phyloP scores from a whole-genome alignment of 495 filamentous ascomycete species.

The Choiromyces venosus region DNA sequence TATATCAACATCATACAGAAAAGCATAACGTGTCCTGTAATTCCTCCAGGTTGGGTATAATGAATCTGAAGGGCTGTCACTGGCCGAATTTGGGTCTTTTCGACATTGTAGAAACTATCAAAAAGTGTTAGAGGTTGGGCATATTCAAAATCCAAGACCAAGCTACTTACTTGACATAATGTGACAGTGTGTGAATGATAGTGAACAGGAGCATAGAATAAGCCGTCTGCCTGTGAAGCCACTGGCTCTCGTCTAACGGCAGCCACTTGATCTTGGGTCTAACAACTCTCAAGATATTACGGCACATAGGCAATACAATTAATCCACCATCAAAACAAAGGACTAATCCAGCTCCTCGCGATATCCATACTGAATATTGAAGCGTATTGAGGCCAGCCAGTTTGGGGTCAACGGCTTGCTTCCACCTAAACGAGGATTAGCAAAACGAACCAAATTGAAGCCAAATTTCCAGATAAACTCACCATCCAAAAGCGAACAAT shows the following conservation, averaged over 20 bases:
- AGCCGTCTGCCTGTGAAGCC: constrained; percentile 94
- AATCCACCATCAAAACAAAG: constrained; percentile 77
- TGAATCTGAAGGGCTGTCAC: constrained; percentile 86
- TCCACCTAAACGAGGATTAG: constrained; percentile 54
- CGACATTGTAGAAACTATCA: constrained; percentile 86
- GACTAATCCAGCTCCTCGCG: constrained; percentile 80
- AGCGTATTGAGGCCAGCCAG: constrained; percentile 76
- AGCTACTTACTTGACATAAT: constrained; percentile 87
- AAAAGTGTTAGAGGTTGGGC: background rate
- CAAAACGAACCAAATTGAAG: constrained; percentile 4
- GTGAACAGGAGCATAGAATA: constrained; percentile 82
- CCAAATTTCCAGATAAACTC: constrained; percentile 41
- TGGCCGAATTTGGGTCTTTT: constrained; percentile 74
- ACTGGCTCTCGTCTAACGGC: constrained; percentile 88
- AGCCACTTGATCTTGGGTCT: constrained; percentile 83
- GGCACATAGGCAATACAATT: constrained; percentile 90
- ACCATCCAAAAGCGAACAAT: constrained; percentile 88
- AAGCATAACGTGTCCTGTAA: constrained; percentile 97
- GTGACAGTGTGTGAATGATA: constrained; percentile 66
- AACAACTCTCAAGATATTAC: constrained; percentile 75
- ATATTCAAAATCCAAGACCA: background rate
- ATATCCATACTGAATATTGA: constrained; percentile 87
- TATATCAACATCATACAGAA: constrained; percentile 99
- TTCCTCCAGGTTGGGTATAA: constrained; percentile 79
- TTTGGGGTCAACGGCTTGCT: constrained; percentile 61